phyloP scores from a whole-genome alignment of 371 early-diverging fungal genomes.

The Capillidium rhysosporum region DNA sequence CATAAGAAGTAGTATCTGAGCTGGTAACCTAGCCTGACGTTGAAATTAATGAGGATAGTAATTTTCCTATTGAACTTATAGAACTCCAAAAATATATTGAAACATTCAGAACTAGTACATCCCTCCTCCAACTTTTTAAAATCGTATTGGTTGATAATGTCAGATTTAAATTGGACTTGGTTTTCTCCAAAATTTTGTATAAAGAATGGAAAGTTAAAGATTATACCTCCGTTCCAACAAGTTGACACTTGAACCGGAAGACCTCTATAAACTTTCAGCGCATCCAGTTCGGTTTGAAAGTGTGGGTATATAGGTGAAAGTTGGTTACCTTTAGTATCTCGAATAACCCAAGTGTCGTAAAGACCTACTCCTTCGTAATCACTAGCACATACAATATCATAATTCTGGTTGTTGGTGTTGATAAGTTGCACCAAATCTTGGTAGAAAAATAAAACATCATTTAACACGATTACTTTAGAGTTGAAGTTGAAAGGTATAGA shows the following conservation, averaged over 20 bases:
- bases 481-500: neutral
- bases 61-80: neutral
- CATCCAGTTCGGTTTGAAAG: neutral
- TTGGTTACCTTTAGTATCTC: neutral
- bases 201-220: neutral
- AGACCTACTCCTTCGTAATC: neutral
- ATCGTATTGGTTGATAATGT: neutral
- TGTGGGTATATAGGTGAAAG: neutral
- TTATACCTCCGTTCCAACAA: neutral
- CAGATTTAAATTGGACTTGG: neutral
- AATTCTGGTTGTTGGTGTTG: neutral
- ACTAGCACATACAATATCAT: neutral
- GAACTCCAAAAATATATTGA: neutral
- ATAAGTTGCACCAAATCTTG: neutral
- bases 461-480: neutral
- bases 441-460: neutral
- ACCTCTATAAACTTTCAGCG: neutral
- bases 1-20: neutral
- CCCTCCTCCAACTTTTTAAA: neutral
- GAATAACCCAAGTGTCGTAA: neutral
- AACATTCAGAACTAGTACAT: neutral
- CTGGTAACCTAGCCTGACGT: neutral
- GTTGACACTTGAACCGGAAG: neutral
- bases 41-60: neutral
- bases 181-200: neutral